These are phyloP conservation scores for Cephalotrichum gorgonifer DNA, from an alignment of 2,329 filamentous ascomycete genomes.

Conservation along the genomic window DNA sequence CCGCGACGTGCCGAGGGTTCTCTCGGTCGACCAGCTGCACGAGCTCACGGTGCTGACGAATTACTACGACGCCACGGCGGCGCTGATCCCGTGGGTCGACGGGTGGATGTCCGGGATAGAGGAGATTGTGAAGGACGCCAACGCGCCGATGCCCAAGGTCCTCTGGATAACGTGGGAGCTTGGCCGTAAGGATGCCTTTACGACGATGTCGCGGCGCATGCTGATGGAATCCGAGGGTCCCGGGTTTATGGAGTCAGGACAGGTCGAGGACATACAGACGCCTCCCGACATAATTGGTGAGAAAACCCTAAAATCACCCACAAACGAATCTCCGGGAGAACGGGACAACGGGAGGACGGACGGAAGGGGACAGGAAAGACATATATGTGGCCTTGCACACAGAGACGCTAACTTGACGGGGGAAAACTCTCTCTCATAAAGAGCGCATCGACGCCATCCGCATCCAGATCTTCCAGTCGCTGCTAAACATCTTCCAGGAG, in stretches of 20 bases:
- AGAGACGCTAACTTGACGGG: background rate
- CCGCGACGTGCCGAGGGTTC: conserved; percentile 12
- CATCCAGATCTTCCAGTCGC: conserved; percentile 13
- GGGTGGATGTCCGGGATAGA: conserved; percentile 10
- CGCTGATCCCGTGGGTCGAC: conserved; percentile 15
- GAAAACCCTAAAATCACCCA: background rate
- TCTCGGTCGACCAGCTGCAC: conserved; percentile 15
- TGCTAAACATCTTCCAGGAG: conserved; percentile 15
- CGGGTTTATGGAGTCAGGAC: background rate
- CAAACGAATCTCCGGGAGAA: background rate
- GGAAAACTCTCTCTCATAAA: no score
- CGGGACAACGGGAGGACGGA: background rate
- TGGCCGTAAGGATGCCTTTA: conserved; percentile 14
- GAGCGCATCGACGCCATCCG: conserved; percentile 12
- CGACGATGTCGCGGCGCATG: conserved; percentile 12
- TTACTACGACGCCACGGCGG: conserved; percentile 18
- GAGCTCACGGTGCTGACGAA: conserved; percentile 16
- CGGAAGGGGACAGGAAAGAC: no score
- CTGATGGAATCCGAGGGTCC: conserved; percentile 11
- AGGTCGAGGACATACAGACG: conserved; percentile 6
- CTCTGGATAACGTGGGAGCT: conserved; percentile 22
- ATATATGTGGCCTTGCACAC: no score
- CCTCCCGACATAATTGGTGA: conserved; percentile 13
- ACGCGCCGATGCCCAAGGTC: conserved; percentile 12
- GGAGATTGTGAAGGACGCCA: conserved; percentile 8